These are phyloP conservation scores for Podospora pseudopauciseta DNA, from an alignment of 495 filamentous ascomycete genomes.

Conservation along the genomic window DNA sequence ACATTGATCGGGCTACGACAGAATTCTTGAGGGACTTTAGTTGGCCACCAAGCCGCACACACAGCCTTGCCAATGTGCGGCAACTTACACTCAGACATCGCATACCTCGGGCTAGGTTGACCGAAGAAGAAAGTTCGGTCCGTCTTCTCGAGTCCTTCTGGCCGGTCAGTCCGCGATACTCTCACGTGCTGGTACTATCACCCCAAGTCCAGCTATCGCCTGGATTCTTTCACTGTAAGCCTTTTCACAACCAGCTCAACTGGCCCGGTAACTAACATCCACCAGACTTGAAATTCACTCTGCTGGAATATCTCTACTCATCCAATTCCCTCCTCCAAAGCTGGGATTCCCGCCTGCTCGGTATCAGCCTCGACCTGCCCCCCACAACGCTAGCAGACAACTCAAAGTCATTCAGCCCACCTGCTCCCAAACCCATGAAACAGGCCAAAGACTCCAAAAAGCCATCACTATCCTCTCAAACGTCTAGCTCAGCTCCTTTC, in stretches of 20 bases:
- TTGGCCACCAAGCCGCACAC: slow-evolving; percentile 56
- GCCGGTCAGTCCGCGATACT: slow-evolving; percentile 55
- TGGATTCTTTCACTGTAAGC: slow-evolving; percentile 70
- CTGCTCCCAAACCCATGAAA: slow-evolving; percentile 32
- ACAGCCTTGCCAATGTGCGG: slow-evolving; percentile 31
- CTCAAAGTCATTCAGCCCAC: slow-evolving; percentile 49
- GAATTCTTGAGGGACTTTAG: slow-evolving; percentile 56
- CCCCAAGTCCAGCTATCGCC: slow-evolving; percentile 71
- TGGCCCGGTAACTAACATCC: not conserved
- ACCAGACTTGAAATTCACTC: slow-evolving; percentile 60
- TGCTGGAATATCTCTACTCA: slow-evolving; percentile 73
- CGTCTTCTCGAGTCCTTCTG: slow-evolving; percentile 79
- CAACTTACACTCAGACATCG: slow-evolving; percentile 68
- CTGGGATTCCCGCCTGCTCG: slow-evolving; percentile 55
- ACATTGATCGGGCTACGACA: slow-evolving; percentile 58
- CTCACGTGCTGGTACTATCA: slow-evolving; percentile 74
- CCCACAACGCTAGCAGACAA: slow-evolving; percentile 52
- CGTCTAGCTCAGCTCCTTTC: slow-evolving; percentile 52
- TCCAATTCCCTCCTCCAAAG: slow-evolving; percentile 39
- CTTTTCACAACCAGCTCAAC: not conserved
- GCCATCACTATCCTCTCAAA: slow-evolving; percentile 11
- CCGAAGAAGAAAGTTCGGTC: slow-evolving; percentile 60
- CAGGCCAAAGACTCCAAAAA: slow-evolving; percentile 22
- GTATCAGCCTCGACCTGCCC: slow-evolving; percentile 74
- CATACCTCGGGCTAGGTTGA: slow-evolving; percentile 52